phyloP scores from a whole-genome alignment of 139 green algal genomes.

The Coccomyxa sp. region DNA sequence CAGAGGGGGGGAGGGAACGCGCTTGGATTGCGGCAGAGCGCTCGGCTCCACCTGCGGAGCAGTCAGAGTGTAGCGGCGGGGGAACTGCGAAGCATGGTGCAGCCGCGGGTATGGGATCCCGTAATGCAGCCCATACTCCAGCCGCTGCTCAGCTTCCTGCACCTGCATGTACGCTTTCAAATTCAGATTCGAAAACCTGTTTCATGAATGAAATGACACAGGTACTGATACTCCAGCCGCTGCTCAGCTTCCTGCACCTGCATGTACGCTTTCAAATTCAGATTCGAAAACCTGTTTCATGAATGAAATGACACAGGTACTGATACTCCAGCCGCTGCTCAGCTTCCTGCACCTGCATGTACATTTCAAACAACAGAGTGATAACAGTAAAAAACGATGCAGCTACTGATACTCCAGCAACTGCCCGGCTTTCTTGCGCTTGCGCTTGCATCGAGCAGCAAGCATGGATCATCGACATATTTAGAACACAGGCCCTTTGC shows the following conservation, averaged over 20 bases:
- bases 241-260: background rate
- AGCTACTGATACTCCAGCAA: background rate
- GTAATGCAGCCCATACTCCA: background rate
- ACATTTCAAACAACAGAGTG: background rate
- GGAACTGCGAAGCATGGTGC: background rate
- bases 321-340: background rate
- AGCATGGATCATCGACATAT: too few relatives aligned
- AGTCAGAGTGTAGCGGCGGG: background rate
- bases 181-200: too few relatives aligned
- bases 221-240: background rate
- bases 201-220: background rate
- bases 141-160: background rate
- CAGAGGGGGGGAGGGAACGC: too few relatives aligned
- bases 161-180: background rate
- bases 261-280: background rate
- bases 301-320: background rate
- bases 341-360: background rate
- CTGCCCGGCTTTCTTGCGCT: background rate
- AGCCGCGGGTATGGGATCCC: background rate
- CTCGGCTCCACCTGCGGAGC: background rate
- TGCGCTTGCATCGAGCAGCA: too few relatives aligned
- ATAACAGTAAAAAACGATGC: background rate
- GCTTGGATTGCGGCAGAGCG: too few relatives aligned
- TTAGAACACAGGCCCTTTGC: too few relatives aligned
- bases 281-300: too few relatives aligned